Percentiles rank a stretch among this genome's conserved stretches.
Conservation (phyloP, 257 asterid species). For the Apocynum venetum region DNA sequence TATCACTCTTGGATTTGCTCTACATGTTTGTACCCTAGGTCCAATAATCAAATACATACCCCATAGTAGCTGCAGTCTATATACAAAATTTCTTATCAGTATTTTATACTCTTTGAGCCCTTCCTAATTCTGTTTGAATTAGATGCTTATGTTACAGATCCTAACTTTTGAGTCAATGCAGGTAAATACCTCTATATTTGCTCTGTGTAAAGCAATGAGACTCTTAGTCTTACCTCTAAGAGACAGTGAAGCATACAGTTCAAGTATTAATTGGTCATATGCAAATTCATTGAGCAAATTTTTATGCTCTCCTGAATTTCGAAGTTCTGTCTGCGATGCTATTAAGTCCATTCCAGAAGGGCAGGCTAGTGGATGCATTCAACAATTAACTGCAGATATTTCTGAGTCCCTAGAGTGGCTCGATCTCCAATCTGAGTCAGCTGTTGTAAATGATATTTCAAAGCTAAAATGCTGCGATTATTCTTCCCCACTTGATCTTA, state of each 20-base stretch:
- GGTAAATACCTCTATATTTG: slow-evolving; percentile 67
- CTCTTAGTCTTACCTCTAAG: slow-evolving; percentile 31
- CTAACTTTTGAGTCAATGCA: slow-evolving; percentile 38
- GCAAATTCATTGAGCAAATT: slow-evolving; percentile 54
- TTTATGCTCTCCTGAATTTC: slow-evolving; percentile 61
- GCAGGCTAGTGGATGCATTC: slow-evolving; percentile 77
- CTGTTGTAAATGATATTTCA: slow-evolving; percentile 26
- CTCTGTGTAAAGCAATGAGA: slow-evolving; percentile 76
- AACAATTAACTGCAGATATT: slow-evolving; percentile 50
- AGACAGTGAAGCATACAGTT: slow-evolving; percentile 27
- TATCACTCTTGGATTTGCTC: neutral
- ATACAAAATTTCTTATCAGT: neutral
- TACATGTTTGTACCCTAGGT: neutral
- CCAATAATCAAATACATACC: neutral
- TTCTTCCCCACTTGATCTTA: slow-evolving; percentile 30
- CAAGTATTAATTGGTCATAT: slow-evolving; percentile 29
- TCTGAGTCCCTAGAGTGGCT: slow-evolving; percentile 73
- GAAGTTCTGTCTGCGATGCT: slow-evolving; percentile 67
- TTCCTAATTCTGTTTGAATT: neutral
- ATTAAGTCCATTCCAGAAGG: slow-evolving; percentile 86
- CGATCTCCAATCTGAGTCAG: slow-evolving; percentile 37
- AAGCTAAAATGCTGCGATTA: slow-evolving; percentile 23
- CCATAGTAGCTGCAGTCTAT: neutral
- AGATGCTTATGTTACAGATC: slow-evolving; percentile 16
- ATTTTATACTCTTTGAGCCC: neutral